Conservation (phyloP, 805 yeast genomes). For the Wickerhamomyces sydowiorum region DNA sequence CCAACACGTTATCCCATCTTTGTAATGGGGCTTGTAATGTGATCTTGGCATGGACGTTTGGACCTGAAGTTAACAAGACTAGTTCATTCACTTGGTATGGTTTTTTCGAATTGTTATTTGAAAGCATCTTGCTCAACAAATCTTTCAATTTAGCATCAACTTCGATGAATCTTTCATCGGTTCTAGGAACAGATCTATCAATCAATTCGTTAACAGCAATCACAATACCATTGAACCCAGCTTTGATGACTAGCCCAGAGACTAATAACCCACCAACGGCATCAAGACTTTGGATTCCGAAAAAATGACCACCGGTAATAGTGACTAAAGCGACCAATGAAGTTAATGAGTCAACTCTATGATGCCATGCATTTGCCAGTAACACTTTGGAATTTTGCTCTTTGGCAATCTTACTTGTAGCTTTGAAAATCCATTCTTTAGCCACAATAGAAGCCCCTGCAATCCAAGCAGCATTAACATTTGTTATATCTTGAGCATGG, state of each 20-base stretch:
- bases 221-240: constrained; percentile 73
- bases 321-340: constrained; percentile 87
- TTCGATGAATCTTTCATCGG: constrained; percentile 42
- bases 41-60: constrained; percentile 37
- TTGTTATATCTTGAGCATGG: constrained; percentile 38
- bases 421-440: constrained; percentile 83
- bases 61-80: constrained; percentile 51
- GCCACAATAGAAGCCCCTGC: constrained; percentile 84
- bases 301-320: constrained; percentile 76
- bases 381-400: constrained; percentile 80
- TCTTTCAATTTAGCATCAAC: constrained; percentile 35
- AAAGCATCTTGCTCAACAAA: constrained; percentile 26
- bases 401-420: constrained; percentile 76
- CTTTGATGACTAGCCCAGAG: constrained; percentile 72
- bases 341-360: constrained; percentile 89
- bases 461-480: constrained; percentile 93
- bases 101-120: constrained; percentile 35
- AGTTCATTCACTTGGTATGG: constrained; percentile 35
- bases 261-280: constrained; percentile 90
- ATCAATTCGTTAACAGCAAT: constrained; percentile 70
- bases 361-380: constrained; percentile 98
- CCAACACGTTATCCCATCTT: constrained; percentile 38
- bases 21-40: constrained; percentile 35
- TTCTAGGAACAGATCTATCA: constrained; percentile 58
- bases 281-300: constrained; percentile 79